A percentile compares a stretch with the other conserved stretches of the same genome.
Conservation (phyloP, 2,329 filamentous ascomycete species). For the Neonectria faginata region DNA sequence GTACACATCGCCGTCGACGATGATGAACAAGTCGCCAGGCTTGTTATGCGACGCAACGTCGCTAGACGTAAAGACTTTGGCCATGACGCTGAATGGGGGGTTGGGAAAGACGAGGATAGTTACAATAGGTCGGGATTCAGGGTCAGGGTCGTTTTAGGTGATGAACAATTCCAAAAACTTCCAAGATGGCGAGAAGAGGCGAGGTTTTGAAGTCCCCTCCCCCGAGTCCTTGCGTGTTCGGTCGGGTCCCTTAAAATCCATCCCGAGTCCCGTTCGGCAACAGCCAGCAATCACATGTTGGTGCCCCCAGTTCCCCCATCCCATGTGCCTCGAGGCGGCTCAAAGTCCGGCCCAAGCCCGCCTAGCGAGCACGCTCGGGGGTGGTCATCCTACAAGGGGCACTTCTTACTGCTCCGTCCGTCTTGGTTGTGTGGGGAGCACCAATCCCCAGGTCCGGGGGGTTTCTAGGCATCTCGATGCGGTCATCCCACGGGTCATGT, state of each 20-base stretch:
- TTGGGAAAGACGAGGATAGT: slow-evolving; percentile 1
- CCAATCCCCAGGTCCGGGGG: background rate
- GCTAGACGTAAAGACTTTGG: slow-evolving; percentile 83
- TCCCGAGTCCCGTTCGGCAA: slow-evolving; percentile 38
- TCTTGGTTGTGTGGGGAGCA: background rate
- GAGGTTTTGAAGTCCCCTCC: background rate
- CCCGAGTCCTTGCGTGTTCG: slow-evolving; percentile 11
- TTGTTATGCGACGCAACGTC: slow-evolving; percentile 96
- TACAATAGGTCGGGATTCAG: background rate
- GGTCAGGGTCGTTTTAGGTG: background rate
- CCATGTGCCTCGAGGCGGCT: background rate
- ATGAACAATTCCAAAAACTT: background rate
- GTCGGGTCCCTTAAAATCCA: slow-evolving; percentile 31
- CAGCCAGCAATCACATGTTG: slow-evolving; percentile 43
- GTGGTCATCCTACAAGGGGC: background rate
- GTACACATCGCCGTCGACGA: slow-evolving; percentile 95
- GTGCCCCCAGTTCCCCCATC: slow-evolving; percentile 5
- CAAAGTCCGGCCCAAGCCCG: slow-evolving; percentile 3
- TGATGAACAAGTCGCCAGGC: slow-evolving; percentile 84
- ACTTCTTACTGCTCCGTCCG: background rate
- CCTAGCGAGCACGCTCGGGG: background rate
- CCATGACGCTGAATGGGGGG: slow-evolving; percentile 70
- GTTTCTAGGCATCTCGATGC: background rate
- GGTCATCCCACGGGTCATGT: slow-evolving; percentile 9
- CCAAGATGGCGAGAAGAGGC: background rate